phyloP scores from a whole-genome alignment of 148 eudicot species.

The Pouteria glomerata region DNA sequence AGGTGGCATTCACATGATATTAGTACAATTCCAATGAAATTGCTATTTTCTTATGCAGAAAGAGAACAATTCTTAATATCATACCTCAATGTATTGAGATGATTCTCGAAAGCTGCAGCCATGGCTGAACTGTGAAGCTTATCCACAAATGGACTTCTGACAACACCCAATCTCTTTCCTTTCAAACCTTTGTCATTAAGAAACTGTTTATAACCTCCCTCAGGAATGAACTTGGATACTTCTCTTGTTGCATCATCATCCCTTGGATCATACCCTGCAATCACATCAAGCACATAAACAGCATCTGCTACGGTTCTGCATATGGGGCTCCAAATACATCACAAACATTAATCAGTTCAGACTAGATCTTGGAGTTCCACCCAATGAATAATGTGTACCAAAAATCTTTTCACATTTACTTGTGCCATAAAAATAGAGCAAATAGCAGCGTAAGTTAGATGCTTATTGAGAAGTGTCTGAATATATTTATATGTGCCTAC shows the following conservation, averaged over 20 bases:
- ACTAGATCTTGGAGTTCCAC: no score
- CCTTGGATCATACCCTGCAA: slow-evolving; percentile 34
- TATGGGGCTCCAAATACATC: slow-evolving; percentile 17
- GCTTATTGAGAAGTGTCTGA: neutral
- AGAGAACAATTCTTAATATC: neutral
- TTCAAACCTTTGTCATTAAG: slow-evolving; percentile 27
- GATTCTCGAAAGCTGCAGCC: slow-evolving; percentile 17
- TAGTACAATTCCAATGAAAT: neutral
- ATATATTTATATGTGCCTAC: slow-evolving; percentile 10
- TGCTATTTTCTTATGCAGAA: neutral
- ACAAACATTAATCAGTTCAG: neutral
- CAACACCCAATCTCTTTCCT: slow-evolving; percentile 36
- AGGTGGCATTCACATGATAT: neutral
- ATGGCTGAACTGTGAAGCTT: neutral
- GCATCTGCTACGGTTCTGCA: slow-evolving; percentile 54
- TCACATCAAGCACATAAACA: slow-evolving; percentile 38
- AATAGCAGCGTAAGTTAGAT: no score
- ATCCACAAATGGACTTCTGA: slow-evolving; percentile 29
- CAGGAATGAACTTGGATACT: slow-evolving; percentile 32
- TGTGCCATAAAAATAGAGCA: no score
- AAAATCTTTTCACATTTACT: no score
- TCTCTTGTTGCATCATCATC: slow-evolving; percentile 35
- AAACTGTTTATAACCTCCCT: slow-evolving; percentile 37
- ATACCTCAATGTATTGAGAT: slow-evolving; percentile 34
- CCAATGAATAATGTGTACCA: no score